Evolutionary conservation across 2,329 filamentous ascomycete species (phyloP).

Genomic region (Tolypocladium ovalisporum): DNA sequence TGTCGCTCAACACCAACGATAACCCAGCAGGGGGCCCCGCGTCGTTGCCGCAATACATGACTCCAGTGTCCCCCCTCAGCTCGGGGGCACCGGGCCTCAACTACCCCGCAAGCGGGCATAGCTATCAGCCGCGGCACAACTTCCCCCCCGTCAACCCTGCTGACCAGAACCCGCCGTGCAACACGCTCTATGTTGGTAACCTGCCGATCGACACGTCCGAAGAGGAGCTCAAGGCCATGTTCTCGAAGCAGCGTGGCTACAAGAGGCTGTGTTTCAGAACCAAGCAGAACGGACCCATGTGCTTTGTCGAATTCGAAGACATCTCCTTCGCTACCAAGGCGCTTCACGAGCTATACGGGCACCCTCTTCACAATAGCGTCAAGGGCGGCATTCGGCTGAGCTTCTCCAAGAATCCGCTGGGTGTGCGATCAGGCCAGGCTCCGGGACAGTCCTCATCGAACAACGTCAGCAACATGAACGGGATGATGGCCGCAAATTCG

Average conservation of each 20-base stretch:
- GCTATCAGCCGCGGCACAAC: slow-evolving; percentile 47
- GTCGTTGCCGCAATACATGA: slow-evolving; percentile 38
- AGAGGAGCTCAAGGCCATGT: slow-evolving; percentile 88
- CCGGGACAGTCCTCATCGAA: slow-evolving; percentile 26
- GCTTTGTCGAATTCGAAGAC: slow-evolving; percentile 97
- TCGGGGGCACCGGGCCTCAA: slow-evolving; percentile 17
- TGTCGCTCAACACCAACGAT: slow-evolving; percentile 56
- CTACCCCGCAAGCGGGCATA: slow-evolving; percentile 30
- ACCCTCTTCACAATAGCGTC: slow-evolving; percentile 76
- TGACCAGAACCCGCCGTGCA: slow-evolving; percentile 94
- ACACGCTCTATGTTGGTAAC: slow-evolving; percentile 97
- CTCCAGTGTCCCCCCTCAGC: slow-evolving; percentile 26
- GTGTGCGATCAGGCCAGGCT: slow-evolving; percentile 72
- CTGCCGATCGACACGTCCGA: slow-evolving; percentile 86
- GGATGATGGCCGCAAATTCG: slow-evolving; percentile 35
- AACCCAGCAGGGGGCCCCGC: slow-evolving; percentile 36
- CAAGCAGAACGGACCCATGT: slow-evolving; percentile 95
- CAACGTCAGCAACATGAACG: slow-evolving; percentile 45
- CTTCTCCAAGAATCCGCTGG: slow-evolving; percentile 95
- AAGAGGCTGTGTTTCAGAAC: slow-evolving; percentile 91
- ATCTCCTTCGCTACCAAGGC: slow-evolving; percentile 85
- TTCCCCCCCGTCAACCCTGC: slow-evolving; percentile 86
- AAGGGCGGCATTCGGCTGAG: slow-evolving; percentile 92
- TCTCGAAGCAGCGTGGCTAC: slow-evolving; percentile 88
- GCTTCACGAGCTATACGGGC: slow-evolving; percentile 79